A percentile compares a stretch with the other conserved stretches of the same genome.
Evolutionary conservation across 805 yeast genomes (phyloP).

Genomic region (Cephaloascus fragrans): DNA sequence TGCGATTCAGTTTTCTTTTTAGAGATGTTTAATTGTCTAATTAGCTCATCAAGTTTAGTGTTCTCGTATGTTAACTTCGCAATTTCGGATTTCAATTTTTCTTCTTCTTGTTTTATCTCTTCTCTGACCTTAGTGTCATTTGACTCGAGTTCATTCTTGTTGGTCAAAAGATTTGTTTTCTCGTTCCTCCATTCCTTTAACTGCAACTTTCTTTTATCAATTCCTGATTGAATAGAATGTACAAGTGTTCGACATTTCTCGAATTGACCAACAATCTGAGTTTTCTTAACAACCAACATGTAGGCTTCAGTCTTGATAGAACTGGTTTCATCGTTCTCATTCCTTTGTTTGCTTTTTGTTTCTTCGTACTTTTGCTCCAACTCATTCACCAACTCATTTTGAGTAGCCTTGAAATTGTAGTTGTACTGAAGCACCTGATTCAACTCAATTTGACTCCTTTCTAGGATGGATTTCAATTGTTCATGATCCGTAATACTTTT

Average conservation of each 20-base stretch:
- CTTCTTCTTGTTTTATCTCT: slow-evolving; percentile 8
- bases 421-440: no score
- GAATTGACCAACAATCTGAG: slow-evolving; percentile 22
- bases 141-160: slow-evolving; percentile 4
- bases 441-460: slow-evolving; percentile 30
- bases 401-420: slow-evolving; percentile 18
- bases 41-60: slow-evolving; percentile 19
- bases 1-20: slow-evolving; percentile 14
- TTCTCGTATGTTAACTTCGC: slow-evolving; percentile 14
- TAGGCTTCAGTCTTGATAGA: slow-evolving; percentile 29
- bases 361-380: slow-evolving; percentile 22
- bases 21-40: slow-evolving; percentile 13
- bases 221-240: slow-evolving; percentile 13
- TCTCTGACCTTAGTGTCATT: background rate
- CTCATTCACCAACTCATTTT: slow-evolving; percentile 17
- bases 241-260: slow-evolving; percentile 19
- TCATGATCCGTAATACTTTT: slow-evolving; percentile 23
- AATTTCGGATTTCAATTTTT: slow-evolving; percentile 14
- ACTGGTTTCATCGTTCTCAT: slow-evolving; percentile 29
- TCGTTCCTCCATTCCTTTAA: slow-evolving; percentile 20
- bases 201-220: slow-evolving; percentile 22
- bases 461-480: slow-evolving; percentile 29
- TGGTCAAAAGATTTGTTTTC: slow-evolving; percentile 9
- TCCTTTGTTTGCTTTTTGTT: slow-evolving; percentile 25
- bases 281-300: slow-evolving; percentile 28